Evolutionary conservation across 2,329 filamentous ascomycete species (phyloP).

Genomic region (Apiospora phragmitis): DNA sequence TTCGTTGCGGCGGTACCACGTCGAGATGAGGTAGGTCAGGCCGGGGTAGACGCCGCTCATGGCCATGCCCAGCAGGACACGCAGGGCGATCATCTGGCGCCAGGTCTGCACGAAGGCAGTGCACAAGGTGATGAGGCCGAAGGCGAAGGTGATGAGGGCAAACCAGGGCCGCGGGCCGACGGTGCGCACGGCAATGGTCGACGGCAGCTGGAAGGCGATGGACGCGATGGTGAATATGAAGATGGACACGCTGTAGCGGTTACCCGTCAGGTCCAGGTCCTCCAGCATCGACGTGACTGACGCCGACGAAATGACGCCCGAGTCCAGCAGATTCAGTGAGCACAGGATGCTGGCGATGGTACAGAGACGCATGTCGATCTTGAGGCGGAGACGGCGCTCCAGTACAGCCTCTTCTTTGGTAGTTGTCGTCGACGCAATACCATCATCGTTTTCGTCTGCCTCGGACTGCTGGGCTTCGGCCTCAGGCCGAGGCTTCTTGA

Average conservation of each 20-base stretch:
- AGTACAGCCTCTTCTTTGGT: slow-evolving; percentile 10
- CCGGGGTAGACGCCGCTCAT: slow-evolving; percentile 58
- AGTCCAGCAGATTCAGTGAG: slow-evolving; percentile 68
- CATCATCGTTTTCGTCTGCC: background rate
- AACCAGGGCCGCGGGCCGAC: slow-evolving; percentile 66
- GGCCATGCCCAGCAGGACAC: slow-evolving; percentile 64
- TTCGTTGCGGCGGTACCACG: slow-evolving; percentile 64
- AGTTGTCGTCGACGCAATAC: background rate
- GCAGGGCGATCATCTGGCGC: slow-evolving; percentile 68
- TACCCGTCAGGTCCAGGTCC: slow-evolving; percentile 64
- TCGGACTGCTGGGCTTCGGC: background rate
- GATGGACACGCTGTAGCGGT: slow-evolving; percentile 68
- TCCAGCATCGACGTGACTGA: slow-evolving; percentile 68
- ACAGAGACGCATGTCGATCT: slow-evolving; percentile 68
- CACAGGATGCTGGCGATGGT: slow-evolving; percentile 72
- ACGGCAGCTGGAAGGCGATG: slow-evolving; percentile 68
- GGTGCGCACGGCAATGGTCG: slow-evolving; percentile 64
- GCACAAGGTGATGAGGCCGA: slow-evolving; percentile 63
- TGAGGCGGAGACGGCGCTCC: slow-evolving; percentile 47
- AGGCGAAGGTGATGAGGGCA: slow-evolving; percentile 64
- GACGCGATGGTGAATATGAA: slow-evolving; percentile 72
- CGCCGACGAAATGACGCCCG: slow-evolving; percentile 68
- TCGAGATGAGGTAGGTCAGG: slow-evolving; percentile 52
- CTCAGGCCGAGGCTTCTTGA: background rate
- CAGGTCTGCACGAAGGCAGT: slow-evolving; percentile 69